phyloP scores from a whole-genome alignment of 139 green algal genomes.

The Tetratostichococcus sp. region DNA sequence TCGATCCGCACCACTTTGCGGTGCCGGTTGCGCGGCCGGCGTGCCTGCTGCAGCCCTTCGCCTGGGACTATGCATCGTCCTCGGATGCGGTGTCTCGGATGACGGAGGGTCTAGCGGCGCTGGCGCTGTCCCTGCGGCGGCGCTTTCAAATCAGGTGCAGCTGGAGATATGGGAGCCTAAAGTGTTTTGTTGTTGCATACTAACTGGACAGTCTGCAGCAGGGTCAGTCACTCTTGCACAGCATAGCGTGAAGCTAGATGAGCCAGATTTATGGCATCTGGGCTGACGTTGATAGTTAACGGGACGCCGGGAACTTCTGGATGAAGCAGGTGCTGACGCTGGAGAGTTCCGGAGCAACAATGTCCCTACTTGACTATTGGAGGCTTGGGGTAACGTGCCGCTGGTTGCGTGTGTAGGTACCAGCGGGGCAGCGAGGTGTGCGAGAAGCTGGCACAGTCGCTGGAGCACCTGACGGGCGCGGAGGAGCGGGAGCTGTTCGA shows the following conservation, averaged over 20 bases:
- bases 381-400: too few species aligned
- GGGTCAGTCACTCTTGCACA: too few species aligned
- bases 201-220: too few species aligned
- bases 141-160: constrained; percentile 67
- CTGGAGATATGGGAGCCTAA: too few species aligned
- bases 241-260: too few species aligned
- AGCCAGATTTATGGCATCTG: too few species aligned
- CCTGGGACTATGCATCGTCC: constrained; percentile 39
- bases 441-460: constrained; percentile 59
- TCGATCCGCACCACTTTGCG: constrained; percentile 80
- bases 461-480: constrained; percentile 58
- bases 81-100: constrained; percentile 45
- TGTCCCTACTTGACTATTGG: too few species aligned
- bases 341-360: too few species aligned
- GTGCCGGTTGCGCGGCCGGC: constrained; percentile 51
- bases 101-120: constrained; percentile 74
- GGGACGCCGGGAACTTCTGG: too few species aligned
- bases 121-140: constrained; percentile 73
- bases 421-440: constrained; percentile 66
- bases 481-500: constrained; percentile 74
- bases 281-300: too few species aligned
- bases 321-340: too few species aligned
- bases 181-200: too few species aligned
- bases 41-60: constrained; percentile 33
- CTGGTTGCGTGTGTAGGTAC: constrained; percentile 37